Evolutionary conservation across 176 grass and related monocot genomes (phyloP).

Genomic region (bread wheat (Triticum aestivum)): IWGSC_CS_RefSeq_v2.1 NC_057802.1:419908654-419909153

Average conservation of each 20-base stretch:
- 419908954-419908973: constrained; percentile 87
- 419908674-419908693: not conserved
- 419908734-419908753: constrained; percentile 78
- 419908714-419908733: constrained; percentile 28
- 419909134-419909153: constrained; percentile 80
- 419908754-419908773: constrained; percentile 76
- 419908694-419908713: constrained; percentile 17
- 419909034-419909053: constrained; percentile 18
- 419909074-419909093: constrained; percentile 11
- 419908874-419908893: constrained; percentile 9
- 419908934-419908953: constrained; percentile 87
- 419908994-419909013: not conserved
- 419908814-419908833: constrained; percentile 36
- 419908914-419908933: constrained; percentile 75
- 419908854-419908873: not conserved
- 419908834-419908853: constrained; percentile 23
- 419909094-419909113: constrained; percentile 12
- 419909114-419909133: constrained; percentile 53
- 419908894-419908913: constrained; percentile 38
- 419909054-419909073: not conserved
- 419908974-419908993: constrained; percentile 36
- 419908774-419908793: constrained; percentile 63
- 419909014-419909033: constrained; percentile 1
- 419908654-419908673: constrained; percentile 4
- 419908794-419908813: constrained; percentile 54